Evolutionary conservation across 768 basidiomycete species (phyloP).

Genomic region (Tylopilus vinaceipallidus): DNA sequence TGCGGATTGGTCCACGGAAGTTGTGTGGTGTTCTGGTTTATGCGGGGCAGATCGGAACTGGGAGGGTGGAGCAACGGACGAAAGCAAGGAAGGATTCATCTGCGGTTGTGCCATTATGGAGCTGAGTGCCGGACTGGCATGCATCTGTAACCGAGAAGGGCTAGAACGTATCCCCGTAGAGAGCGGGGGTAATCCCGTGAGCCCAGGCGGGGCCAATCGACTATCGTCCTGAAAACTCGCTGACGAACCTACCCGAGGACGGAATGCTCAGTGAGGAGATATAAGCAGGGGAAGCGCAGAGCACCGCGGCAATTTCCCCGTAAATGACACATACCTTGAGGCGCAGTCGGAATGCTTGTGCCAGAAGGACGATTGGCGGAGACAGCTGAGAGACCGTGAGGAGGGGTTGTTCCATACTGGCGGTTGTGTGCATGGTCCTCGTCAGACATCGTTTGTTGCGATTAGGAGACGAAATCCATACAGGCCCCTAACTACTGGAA

Average conservation of each 20-base stretch:
- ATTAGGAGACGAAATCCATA: conserved; percentile 1
- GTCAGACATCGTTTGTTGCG: conserved; percentile 1
- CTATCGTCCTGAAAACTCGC: conserved; percentile 8
- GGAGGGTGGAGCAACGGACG: background rate
- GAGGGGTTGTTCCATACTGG: background rate
- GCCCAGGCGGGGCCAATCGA: background rate
- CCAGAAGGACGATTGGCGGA: background rate
- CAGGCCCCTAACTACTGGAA: background rate
- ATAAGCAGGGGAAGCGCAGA: background rate
- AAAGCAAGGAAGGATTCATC: background rate
- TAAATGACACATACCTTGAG: conserved; percentile 16
- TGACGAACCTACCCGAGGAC: conserved; percentile 3
- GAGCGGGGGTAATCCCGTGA: background rate
- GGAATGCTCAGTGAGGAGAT: background rate
- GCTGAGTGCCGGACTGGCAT: background rate
- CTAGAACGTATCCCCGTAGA: background rate
- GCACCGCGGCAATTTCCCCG: conserved; percentile 2
- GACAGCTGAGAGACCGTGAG: background rate
- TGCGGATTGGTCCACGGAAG: background rate
- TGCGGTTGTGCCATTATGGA: conserved; percentile 7
- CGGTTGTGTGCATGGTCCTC: background rate
- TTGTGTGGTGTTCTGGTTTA: background rate
- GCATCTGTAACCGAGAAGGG: background rate
- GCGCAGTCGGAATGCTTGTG: background rate
- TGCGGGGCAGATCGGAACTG: background rate